phyloP scores from a whole-genome alignment of 768 basidiomycete genomes.

The Kwoniella botswanensis region DNA sequence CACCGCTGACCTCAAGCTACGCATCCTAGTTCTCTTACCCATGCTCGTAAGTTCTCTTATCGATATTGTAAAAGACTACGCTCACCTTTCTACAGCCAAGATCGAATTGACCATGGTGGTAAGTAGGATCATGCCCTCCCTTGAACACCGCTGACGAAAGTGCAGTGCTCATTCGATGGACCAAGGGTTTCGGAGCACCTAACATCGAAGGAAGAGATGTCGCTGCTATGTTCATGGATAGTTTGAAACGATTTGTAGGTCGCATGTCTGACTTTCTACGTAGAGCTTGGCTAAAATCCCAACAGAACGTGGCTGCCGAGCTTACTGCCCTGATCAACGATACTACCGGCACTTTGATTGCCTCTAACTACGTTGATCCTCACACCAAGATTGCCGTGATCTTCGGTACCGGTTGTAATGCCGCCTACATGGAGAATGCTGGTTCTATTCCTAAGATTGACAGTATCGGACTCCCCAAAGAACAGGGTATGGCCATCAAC shows the following conservation, averaged over 20 bases:
- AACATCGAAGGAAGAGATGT: constrained; percentile 94
- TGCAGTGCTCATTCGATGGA: constrained; percentile 87
- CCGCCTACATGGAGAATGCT: constrained; percentile 94
- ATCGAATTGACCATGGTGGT: constrained; percentile 84
- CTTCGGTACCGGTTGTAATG: constrained; percentile 98
- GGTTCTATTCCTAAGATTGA: constrained; percentile 83
- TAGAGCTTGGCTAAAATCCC: neutral
- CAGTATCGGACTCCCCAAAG: constrained; percentile 67
- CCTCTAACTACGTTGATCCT: constrained; percentile 93
- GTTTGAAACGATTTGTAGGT: constrained; percentile 76
- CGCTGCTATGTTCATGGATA: constrained; percentile 86
- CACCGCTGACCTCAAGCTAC: neutral
- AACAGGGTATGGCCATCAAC: constrained; percentile 88
- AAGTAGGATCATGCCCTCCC: constrained; percentile 14
- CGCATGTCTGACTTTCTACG: neutral
- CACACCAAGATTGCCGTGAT: constrained; percentile 91
- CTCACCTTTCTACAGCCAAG: constrained; percentile 67
- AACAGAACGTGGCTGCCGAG: constrained; percentile 77
- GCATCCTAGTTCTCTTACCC: constrained; percentile 84
- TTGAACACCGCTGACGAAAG: constrained; percentile 21
- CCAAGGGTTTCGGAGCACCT: constrained; percentile 93
- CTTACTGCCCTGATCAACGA: constrained; percentile 93
- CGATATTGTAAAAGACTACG: neutral
- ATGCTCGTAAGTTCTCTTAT: constrained; percentile 69
- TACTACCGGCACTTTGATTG: constrained; percentile 96